phyloP scores from a whole-genome alignment of 2,329 filamentous ascomycete genomes.

The Rachicladosporium sp. region DNA sequence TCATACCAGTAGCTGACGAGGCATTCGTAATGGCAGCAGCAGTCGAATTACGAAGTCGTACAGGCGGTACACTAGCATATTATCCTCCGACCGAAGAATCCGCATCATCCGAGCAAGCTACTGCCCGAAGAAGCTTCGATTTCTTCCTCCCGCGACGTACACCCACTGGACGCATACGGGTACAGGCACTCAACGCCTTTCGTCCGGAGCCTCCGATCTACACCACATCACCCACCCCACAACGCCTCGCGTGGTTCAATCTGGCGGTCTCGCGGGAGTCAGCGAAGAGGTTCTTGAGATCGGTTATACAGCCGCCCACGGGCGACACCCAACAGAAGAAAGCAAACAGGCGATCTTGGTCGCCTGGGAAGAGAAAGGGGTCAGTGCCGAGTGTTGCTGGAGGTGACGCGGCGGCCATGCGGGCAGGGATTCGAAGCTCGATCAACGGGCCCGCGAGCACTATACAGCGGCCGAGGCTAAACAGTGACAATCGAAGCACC shows the following conservation, averaged over 20 bases:
- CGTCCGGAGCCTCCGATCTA: slow-evolving; percentile 2
- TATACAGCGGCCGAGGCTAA: slow-evolving; percentile 28
- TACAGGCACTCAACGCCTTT: slow-evolving; percentile 1
- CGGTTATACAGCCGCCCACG: slow-evolving; percentile 24
- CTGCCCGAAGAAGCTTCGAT: slow-evolving; percentile 13
- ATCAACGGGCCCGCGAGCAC: slow-evolving; percentile 27
- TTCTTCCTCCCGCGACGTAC: slow-evolving; percentile 13
- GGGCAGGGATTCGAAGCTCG: slow-evolving; percentile 27
- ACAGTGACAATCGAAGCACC: slow-evolving; percentile 25
- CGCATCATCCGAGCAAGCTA: background rate
- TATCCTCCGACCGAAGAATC: background rate
- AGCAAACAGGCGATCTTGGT: slow-evolving; percentile 21
- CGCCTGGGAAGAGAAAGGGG: slow-evolving; percentile 14
- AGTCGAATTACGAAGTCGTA: slow-evolving; percentile 4
- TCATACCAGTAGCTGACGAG: slow-evolving; percentile 2
- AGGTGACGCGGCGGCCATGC: slow-evolving; percentile 19
- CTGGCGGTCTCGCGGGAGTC: slow-evolving; percentile 39
- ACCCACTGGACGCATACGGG: slow-evolving; percentile 3
- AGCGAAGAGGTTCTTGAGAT: slow-evolving; percentile 38
- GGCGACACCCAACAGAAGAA: slow-evolving; percentile 7
- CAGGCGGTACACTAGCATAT: background rate
- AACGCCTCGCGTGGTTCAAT: slow-evolving; percentile 22
- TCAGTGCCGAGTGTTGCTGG: slow-evolving; percentile 10
- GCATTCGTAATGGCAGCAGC: slow-evolving; percentile 3
- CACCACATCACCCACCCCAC: slow-evolving; percentile 1